Base-by-base conservation (phyloP, 2,329 filamentous ascomycete genomes). In the Fusarium decemcellulare region DNA sequence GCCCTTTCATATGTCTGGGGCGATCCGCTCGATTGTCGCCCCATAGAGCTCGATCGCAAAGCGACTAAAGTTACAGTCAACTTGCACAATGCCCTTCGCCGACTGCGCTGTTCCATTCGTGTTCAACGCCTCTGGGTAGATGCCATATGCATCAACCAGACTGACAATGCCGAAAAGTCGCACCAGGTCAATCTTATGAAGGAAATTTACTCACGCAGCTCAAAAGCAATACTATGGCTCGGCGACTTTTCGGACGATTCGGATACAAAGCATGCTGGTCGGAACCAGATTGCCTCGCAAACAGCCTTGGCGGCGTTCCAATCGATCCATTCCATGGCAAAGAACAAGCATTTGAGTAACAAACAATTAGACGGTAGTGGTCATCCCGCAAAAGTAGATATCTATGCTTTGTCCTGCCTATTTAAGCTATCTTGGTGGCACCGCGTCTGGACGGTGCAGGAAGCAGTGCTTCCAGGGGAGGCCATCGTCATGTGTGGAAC, bases 181-280 rank as follows among this genome's bases (percentile, higher is more conserved):
- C 52, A 61, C 2, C 42, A 67, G 14, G 47, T 51, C 23, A 37
- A 16, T 15, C 16, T 63, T 0, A 63, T 60, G 59, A 18, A 8
- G 11, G 39, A 48, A 2, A 63, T 68, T 5, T 68, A 66, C 34
- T 46, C 54, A 5, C 5, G 23, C 2, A 47, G 59, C 4, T 9
- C 8, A 42, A 47, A 10, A 37, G 36, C 36, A 9, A 18, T 66
- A 6, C 36, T 68, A 2, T 68, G 63, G 59, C 52, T 61, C 2
- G 48, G 63, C 5, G 48, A 64, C 14, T 42, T 46, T 32, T 18
- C 18, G 9, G 79, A 85, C 65, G 86, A 88, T 67, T 80, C 79
- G 0, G 2, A 59, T n/a, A 15, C 23, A 9, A 9, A 9, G 4
- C 30, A 5, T 14, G 27, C 10, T 5, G 8, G 11, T 12, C 1